These are phyloP conservation scores for Viridothelium virens DNA, from an alignment of 495 filamentous ascomycete species.

Conservation along the genomic window DNA sequence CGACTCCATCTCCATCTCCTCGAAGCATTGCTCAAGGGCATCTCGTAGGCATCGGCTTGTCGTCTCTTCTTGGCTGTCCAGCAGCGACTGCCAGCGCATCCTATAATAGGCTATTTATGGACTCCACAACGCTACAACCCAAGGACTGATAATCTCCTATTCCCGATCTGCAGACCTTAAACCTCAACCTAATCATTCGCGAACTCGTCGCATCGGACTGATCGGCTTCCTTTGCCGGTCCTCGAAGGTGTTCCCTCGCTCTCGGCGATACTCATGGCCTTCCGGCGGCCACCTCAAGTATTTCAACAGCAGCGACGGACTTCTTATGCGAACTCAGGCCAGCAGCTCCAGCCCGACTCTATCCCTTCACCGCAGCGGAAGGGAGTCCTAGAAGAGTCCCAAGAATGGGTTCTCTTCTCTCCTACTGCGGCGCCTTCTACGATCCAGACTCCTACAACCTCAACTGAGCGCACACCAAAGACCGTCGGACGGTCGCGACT, in stretches of 20 bases:
- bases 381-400: conserved; percentile 55
- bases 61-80: not conserved
- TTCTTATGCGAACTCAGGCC: conserved; percentile 46
- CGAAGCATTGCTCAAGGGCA: too few relatives aligned
- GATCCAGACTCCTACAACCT: conserved; percentile 60
- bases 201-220: not conserved
- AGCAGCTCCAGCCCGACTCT: conserved; percentile 40
- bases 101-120: not conserved
- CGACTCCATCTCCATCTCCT: too few relatives aligned
- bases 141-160: not conserved
- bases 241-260: too few relatives aligned
- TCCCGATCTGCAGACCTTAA: not conserved
- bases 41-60: too few relatives aligned
- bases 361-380: conserved; percentile 29
- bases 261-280: too few relatives aligned
- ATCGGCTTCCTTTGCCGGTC: not conserved
- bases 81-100: not conserved
- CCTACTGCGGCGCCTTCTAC: conserved; percentile 55
- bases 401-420: conserved; percentile 96
- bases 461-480: conserved; percentile 59
- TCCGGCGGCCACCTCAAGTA: too few relatives aligned
- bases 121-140: not conserved
- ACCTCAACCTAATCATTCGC: not conserved
- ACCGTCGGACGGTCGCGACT: conserved; percentile 68
- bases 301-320: conserved; percentile 46